Evolutionary conservation across 352 stramenopile species (phyloP).

Genomic region (Globisporangium cystogenes): DNA sequence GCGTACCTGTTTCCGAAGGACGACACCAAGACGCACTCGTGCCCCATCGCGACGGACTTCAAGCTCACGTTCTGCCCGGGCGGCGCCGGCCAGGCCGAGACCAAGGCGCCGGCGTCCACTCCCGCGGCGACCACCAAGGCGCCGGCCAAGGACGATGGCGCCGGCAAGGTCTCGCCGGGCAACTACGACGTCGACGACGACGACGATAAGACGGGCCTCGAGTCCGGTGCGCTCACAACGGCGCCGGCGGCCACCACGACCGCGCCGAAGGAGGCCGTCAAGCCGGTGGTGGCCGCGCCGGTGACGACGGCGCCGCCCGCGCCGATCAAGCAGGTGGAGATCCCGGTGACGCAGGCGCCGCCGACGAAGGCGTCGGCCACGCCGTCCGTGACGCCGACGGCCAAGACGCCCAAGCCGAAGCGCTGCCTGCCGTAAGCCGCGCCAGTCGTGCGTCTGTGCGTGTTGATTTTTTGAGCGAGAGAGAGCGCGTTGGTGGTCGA

Average conservation of each 20-base stretch:
- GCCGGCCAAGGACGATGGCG: conserved; percentile 9
- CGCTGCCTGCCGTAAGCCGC: background rate
- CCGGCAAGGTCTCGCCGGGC: conserved; percentile 10
- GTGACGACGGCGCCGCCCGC: background rate
- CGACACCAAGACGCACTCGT: conserved; percentile 72
- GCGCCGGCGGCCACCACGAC: background rate
- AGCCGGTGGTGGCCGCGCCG: background rate
- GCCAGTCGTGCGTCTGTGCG: background rate
- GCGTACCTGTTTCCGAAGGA: conserved; percentile 69
- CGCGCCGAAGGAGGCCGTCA: background rate
- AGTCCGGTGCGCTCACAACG: conserved; percentile 6
- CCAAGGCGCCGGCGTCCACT: background rate
- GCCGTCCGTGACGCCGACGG: background rate
- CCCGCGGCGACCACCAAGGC: conserved; percentile 3
- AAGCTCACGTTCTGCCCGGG: conserved; percentile 62
- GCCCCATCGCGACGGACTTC: conserved; percentile 51
- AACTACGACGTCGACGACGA: conserved; percentile 13
- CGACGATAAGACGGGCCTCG: conserved; percentile 1
- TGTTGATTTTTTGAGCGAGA: background rate
- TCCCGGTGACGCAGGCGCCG: background rate
- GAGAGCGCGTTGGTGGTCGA: background rate
- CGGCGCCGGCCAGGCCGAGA: conserved; percentile 5
- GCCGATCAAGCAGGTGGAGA: background rate
- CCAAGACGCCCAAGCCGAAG: background rate
- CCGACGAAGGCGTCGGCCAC: background rate